Conservation (phyloP, 768 basidiomycete genomes). For the Rhodosporidiobolus odoratus region DNA sequence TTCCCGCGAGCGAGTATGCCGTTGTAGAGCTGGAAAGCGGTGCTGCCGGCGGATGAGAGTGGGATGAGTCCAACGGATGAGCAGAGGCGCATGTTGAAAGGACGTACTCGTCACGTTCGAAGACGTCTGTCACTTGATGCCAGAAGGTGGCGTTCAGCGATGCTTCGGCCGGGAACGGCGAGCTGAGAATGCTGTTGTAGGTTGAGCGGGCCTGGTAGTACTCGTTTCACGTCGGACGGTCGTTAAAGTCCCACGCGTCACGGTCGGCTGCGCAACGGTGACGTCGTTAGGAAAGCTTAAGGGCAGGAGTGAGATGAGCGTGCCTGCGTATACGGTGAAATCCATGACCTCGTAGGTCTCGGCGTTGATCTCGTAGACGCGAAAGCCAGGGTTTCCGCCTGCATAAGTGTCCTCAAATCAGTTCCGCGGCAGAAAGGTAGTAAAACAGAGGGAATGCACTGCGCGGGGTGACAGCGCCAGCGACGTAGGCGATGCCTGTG, state of each 20-base stretch:
- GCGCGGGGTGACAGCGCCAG: conserved; percentile 58
- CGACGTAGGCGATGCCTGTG: conserved; percentile 53
- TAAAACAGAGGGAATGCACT: conserved; percentile 46
- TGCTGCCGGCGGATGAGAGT: background rate
- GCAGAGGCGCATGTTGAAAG: background rate
- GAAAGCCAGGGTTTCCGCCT: conserved; percentile 54
- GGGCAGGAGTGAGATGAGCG: background rate
- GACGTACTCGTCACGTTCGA: conserved; percentile 27
- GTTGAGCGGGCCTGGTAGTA: conserved; percentile 58
- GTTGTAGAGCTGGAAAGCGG: conserved; percentile 50
- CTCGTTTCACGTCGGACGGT: conserved; percentile 22
- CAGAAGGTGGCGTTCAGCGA: conserved; percentile 57
- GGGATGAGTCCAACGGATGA: background rate
- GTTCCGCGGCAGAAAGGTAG: conserved; percentile 26
- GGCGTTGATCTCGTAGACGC: conserved; percentile 61
- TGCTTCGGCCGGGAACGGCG: conserved; percentile 43
- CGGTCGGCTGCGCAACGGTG: no score
- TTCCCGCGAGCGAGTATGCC: conserved; percentile 50
- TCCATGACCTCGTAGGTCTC: conserved; percentile 66
- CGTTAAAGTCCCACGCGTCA: conserved; percentile 44
- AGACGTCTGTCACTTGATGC: conserved; percentile 56
- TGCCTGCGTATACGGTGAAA: conserved; percentile 7
- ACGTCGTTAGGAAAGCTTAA: no score
- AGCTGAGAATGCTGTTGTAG: conserved; percentile 50
- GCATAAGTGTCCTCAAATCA: background rate